Evolutionary conservation across 78 protist genomes (phyloP), one percentile per base, ranked within the genome.

Genomic region (Chrysochromulina parva): DNA sequence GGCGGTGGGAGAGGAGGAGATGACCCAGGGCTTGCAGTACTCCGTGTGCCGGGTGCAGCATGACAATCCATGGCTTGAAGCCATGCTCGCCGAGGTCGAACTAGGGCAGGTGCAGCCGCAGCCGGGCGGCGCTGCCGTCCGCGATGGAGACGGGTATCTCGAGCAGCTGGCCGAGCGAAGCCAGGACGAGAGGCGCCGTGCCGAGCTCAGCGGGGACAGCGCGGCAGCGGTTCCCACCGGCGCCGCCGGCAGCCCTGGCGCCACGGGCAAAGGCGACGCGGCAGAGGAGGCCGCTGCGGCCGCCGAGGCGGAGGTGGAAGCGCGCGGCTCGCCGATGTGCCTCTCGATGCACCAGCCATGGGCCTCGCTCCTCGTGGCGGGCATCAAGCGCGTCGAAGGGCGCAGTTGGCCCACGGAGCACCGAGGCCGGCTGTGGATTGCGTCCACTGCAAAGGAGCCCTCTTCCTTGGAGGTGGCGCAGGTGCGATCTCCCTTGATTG

Each of bases 321-420:
- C 38, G 38, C 38, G 38, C 38, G 38, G 38, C 38, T 38, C 38
- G 38, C 38, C 38, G 38, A 38, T 1, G 17, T 88, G 85, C 78
- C 71, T 85, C 58, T 20, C 48, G 16, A 3, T 85, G 17, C 89
- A 85, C 17, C 89, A 85, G 71, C 89, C 89, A 58, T 85, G 89
- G 89, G 89, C 89, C 38, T 48, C 60, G 17, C 53, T 85, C 50
- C 65, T 85, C 67, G 89, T 85, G 28, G 13, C 11, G 16, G 89
- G 89, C 48, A 11, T 55, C 65, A 85, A 85, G 71, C n/a, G 48
- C n/a, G 54, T 85, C 11, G 89, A 85, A 67, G 89, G 89, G 9
- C 20, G 89, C 52, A 0, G 54, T 3, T 85, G 89, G 89, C 52
- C 20, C 24, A 22, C 89, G 2, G 47, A 2, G 14, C 71, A 85